Evolutionary conservation across 805 yeast genomes (phyloP), one percentile per base, ranked within the genome.

Genomic region (Phaffomyces antillensis): DNA sequence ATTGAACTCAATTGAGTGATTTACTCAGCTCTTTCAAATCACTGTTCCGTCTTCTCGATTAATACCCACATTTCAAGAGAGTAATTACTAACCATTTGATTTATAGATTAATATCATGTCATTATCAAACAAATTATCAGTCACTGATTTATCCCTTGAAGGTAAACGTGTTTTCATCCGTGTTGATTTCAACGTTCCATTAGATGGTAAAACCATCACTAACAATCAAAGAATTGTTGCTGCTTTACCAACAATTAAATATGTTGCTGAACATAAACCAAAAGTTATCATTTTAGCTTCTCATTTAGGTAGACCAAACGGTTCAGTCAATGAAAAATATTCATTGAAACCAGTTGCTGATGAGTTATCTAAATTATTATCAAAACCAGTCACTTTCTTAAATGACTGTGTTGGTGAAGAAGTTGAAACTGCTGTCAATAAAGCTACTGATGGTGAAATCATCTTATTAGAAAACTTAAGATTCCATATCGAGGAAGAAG

Each of bases 191-290:
- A 86, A 86, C 73, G 95, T 86, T 55, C 95, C 95, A 67, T 81
- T 93, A 61, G 98, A 93, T 65, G 98, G 97, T 59, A 79, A 78
- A 63, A 90, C 83, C 67, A 93, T 93, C 77, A 95, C 99, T 75
- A 93, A 95, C 82, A 95, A 93, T 78, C 98, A 93, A 76, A 85
- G 99, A 76, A 93, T 93, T 65, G 98, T 90, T 62, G 99, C 99
- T 67, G 99, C 99, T 58, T 74, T 95, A 62, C 99, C 99, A 70
- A 91, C 99, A 59, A 93, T 93, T 75, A 71, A 95, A 72, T 93
- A 91, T 69, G 97, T 91, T 44, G 74, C 86, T 66, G 91, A 86
- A 65, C 83, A 91, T 58, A 79, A 85, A 63, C 96, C 99, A 65
- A 88, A 84, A 77, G 87, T 81, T 56, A 83, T 93, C 56, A 75